These are phyloP conservation scores for Metschnikowia borealis DNA, from an alignment of 805 yeast genomes.

Conservation along the genomic window DNA sequence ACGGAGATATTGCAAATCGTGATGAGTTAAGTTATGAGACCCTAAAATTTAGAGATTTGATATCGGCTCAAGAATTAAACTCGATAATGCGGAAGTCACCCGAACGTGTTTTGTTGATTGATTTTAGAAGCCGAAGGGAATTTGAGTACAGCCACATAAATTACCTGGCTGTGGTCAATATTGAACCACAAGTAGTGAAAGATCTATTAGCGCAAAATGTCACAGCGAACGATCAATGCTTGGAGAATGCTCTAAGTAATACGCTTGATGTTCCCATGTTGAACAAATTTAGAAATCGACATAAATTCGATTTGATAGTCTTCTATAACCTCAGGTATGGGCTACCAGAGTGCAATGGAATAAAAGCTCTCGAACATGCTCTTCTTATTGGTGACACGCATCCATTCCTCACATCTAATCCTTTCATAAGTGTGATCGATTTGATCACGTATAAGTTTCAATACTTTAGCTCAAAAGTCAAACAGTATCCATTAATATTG, in stretches of 20 bases:
- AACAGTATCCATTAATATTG: slow-evolving; percentile 29
- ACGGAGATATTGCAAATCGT: not conserved
- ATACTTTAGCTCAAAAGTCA: slow-evolving; percentile 32
- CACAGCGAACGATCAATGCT: slow-evolving; percentile 51
- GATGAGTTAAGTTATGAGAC: not conserved
- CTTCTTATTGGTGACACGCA: slow-evolving; percentile 31
- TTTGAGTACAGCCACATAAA: slow-evolving; percentile 63
- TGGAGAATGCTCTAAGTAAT: slow-evolving; percentile 58
- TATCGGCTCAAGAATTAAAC: slow-evolving; percentile 13
- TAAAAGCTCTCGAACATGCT: slow-evolving; percentile 34
- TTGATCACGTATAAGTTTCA: slow-evolving; percentile 28
- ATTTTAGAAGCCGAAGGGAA: slow-evolving; percentile 58
- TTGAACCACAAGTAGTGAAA: slow-evolving; percentile 54
- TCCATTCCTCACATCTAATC: slow-evolving; percentile 50
- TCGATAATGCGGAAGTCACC: slow-evolving; percentile 7
- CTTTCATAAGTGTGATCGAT: slow-evolving; percentile 46
- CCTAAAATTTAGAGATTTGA: slow-evolving; percentile 5
- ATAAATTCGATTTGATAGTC: slow-evolving; percentile 58
- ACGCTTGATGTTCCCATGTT: slow-evolving; percentile 57
- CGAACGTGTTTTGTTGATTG: slow-evolving; percentile 53
- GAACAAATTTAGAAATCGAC: slow-evolving; percentile 48
- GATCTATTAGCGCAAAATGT: slow-evolving; percentile 26
- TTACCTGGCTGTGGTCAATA: slow-evolving; percentile 56
- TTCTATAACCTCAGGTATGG: slow-evolving; percentile 53
- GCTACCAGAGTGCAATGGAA: slow-evolving; percentile 23